Conservation (phyloP, 1,284 basidiomycete species). For the Peniophora sp. region DNA sequence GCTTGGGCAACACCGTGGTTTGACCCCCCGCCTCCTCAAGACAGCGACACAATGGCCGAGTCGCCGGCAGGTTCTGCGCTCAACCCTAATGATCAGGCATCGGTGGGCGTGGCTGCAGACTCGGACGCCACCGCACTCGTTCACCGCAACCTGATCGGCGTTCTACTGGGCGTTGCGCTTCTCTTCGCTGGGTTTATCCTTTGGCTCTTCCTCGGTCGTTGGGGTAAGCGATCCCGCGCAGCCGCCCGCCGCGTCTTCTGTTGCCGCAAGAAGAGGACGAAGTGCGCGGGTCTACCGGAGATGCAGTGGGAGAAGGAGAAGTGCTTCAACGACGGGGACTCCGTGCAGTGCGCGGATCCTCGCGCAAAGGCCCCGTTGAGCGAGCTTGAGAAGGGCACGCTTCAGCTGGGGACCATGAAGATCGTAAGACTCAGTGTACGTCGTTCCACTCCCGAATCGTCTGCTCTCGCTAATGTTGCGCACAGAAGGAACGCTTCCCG, state of each 20-base stretch:
- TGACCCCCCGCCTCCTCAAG: background rate
- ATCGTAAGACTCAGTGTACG: too few species aligned
- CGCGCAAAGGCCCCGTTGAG: too few species aligned
- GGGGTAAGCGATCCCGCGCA: slow-evolving; percentile 14
- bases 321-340: too few species aligned
- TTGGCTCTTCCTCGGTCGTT: slow-evolving; percentile 21
- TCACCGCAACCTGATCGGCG: slow-evolving; percentile 20
- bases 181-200: slow-evolving; percentile 18
- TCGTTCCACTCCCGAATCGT: too few species aligned
- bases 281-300: background rate
- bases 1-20: slow-evolving; percentile 1
- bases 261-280: background rate
- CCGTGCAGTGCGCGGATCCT: too few species aligned
- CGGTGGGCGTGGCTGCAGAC: background rate
- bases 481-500: too few species aligned
- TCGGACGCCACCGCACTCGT: slow-evolving; percentile 5
- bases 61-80: slow-evolving; percentile 4
- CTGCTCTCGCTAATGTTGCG: too few species aligned
- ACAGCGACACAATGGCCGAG: slow-evolving; percentile 5
- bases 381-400: too few species aligned
- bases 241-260: slow-evolving; percentile 12
- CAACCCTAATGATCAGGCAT: slow-evolving; percentile 1
- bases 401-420: too few species aligned
- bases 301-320: background rate
- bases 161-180: slow-evolving; percentile 21